Evolutionary conservation across 345 rosid species (phyloP).

Genomic region (Populus pruinosa): DNA sequence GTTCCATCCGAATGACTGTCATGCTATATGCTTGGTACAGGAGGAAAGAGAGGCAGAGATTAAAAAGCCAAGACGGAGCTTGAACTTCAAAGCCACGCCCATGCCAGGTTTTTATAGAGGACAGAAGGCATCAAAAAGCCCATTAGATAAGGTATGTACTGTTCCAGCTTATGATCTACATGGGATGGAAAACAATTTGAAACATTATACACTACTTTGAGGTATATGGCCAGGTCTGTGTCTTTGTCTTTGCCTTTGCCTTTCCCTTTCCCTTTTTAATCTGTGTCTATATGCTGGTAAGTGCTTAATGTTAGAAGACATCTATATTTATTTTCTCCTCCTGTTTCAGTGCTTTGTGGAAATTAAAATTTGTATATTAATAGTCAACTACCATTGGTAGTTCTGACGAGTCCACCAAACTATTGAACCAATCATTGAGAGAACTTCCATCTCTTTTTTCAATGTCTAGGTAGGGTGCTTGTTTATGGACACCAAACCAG

Average conservation of each 20-base stretch:
- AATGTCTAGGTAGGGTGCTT: not conserved
- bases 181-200: not conserved
- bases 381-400: slow-evolving; percentile 5
- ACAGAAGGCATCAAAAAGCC: slow-evolving; percentile 28
- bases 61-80: slow-evolving; percentile 39
- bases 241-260: too few species aligned
- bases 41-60: slow-evolving; percentile 38
- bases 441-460: not conserved
- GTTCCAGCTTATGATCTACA: not conserved
- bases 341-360: not conserved
- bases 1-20: not conserved
- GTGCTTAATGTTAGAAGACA: not conserved
- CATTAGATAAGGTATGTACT: slow-evolving; percentile 40
- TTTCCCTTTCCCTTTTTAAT: not conserved
- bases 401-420: not conserved
- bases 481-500: not conserved
- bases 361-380: not conserved
- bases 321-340: not conserved
- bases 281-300: not conserved
- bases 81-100: slow-evolving; percentile 42
- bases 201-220: not conserved
- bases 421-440: not conserved
- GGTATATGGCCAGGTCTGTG: not conserved
- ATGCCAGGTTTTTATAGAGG: slow-evolving; percentile 35
- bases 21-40: slow-evolving; percentile 29